Conservation (phyloP, 2,329 filamentous ascomycete genomes). For the Fragosphaeria purpurea region DNA sequence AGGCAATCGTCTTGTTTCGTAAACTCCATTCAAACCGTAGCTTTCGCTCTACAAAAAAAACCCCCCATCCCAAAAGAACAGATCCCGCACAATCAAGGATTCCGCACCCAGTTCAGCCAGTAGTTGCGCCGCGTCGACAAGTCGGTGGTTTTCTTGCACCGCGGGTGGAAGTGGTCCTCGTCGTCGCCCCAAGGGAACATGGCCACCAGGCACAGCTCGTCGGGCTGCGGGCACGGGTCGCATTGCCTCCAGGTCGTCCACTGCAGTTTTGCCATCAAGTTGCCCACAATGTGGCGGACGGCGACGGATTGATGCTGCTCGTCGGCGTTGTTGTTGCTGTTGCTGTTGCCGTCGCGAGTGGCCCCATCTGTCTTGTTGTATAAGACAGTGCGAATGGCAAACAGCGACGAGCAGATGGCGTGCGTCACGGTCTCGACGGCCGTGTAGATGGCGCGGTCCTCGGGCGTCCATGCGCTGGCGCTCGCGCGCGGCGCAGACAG, state of each 20-base stretch:
- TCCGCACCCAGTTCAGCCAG: not conserved
- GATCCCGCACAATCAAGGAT: no score
- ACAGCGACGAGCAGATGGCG: constrained; percentile 28
- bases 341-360: not conserved
- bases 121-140: not conserved
- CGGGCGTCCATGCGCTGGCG: constrained; percentile 22
- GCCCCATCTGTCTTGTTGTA: not conserved
- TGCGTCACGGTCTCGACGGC: constrained; percentile 30
- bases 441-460: constrained; percentile 35
- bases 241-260: constrained; percentile 29
- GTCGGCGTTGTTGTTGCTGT: not conserved
- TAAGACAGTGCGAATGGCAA: constrained; percentile 19
- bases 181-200: constrained; percentile 28
- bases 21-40: no score
- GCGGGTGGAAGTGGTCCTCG: constrained; percentile 15
- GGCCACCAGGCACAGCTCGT: constrained; percentile 27
- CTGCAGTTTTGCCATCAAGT: constrained; percentile 19
- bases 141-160: constrained; percentile 1
- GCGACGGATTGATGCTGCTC: constrained; percentile 1
- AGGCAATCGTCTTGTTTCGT: no score
- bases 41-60: no score
- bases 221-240: constrained; percentile 16
- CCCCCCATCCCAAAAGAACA: no score
- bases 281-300: constrained; percentile 2
- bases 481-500: constrained; percentile 21